Conservation (phyloP, 805 yeast genomes). For the Candida pseudofarinosa region DNA sequence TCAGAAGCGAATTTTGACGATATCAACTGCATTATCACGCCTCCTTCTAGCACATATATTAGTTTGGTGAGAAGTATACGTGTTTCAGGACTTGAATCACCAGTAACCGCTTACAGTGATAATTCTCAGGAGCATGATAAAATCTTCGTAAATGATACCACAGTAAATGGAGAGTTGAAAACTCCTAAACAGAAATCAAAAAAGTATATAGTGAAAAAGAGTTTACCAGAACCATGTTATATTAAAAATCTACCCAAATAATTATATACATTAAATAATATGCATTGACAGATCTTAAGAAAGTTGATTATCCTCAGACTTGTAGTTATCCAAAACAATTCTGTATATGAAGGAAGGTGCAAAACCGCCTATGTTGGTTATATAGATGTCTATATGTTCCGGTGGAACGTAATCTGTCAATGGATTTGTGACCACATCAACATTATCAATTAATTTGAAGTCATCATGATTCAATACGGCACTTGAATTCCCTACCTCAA, state of each 20-base stretch:
- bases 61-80: not conserved
- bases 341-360: conserved; percentile 95
- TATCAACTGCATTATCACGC: not conserved
- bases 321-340: conserved; percentile 90
- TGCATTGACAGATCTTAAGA: not conserved
- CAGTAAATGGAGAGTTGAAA: not conserved
- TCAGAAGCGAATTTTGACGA: not conserved
- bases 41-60: conserved; percentile 1
- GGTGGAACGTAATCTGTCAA: conserved; percentile 89
- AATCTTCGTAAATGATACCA: not conserved
- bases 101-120: not conserved
- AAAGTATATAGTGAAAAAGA: not conserved
- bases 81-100: not conserved
- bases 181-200: not conserved
- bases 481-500: conserved; percentile 93
- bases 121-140: not conserved
- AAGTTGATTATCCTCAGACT: conserved; percentile 71
- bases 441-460: conserved; percentile 61
- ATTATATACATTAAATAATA: not conserved
- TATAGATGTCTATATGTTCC: conserved; percentile 87
- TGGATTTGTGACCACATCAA: conserved; percentile 78
- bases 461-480: conserved; percentile 77
- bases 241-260: not conserved
- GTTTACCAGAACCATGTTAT: not conserved
- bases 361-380: conserved; percentile 93